Evolutionary conservation across 2,329 filamentous ascomycete genomes (phyloP).

Genomic region (Monosporascus sp.): DNA sequence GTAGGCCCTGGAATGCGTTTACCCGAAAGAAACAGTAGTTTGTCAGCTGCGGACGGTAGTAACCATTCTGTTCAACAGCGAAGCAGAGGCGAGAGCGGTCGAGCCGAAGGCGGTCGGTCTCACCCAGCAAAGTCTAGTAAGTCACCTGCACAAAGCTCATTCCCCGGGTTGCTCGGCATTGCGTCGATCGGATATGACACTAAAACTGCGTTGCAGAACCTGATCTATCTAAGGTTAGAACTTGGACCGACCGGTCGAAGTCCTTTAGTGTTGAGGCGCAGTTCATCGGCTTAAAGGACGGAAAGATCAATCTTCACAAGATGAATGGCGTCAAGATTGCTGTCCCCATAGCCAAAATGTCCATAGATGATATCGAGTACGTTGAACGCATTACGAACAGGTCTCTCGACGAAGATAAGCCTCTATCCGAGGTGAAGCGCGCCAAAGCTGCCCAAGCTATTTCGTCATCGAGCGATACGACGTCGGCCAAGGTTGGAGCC

Average conservation of each 20-base stretch:
- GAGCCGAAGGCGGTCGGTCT: conserved; percentile 47
- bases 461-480: conserved; percentile 21
- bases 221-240: conserved; percentile 75
- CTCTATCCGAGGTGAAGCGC: conserved; percentile 75
- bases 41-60: conserved; percentile 61
- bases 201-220: conserved; percentile 55
- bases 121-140: conserved; percentile 66
- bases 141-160: conserved; percentile 28
- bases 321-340: conserved; percentile 98
- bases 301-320: conserved; percentile 97
- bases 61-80: conserved; percentile 67
- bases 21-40: conserved; percentile 74
- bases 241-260: conserved; percentile 91
- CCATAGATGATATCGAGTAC: conserved; percentile 87
- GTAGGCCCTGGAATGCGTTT: conserved; percentile 74
- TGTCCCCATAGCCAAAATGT: conserved; percentile 94
- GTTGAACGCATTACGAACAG: conserved; percentile 84
- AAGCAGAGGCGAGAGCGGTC: conserved; percentile 63
- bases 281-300: conserved; percentile 88
- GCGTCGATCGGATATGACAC: background rate
- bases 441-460: conserved; percentile 33
- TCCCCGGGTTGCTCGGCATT: background rate
- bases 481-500: conserved; percentile 47
- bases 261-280: conserved; percentile 97
- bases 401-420: conserved; percentile 91